Percentiles rank a stretch among this genome's conserved stretches.
These are phyloP conservation scores for Mallotus japonicus DNA, from an alignment of 441 rosid genomes.

Conservation along the genomic window DNA sequence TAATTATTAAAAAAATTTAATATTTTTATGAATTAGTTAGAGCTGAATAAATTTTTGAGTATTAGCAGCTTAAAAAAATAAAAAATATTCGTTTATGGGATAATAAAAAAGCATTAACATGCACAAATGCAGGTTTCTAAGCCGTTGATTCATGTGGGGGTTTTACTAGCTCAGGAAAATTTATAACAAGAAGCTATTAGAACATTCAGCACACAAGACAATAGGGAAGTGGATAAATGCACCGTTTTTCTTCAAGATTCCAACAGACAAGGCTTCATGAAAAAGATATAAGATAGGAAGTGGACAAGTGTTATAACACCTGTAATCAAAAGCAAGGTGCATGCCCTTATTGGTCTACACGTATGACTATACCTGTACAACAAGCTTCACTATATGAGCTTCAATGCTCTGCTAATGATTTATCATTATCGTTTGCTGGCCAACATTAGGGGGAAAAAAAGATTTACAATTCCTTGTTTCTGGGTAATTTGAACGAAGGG, in stretches of 20 bases:
- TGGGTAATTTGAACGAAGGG: not conserved
- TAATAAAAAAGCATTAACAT: too few species aligned
- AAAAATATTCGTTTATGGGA: too few species aligned
- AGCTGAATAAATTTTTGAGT: too few species aligned
- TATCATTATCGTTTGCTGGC: not conserved
- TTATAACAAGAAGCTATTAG: not conserved
- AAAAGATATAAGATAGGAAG: slow-evolving; percentile 7
- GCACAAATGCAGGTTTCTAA: too few species aligned
- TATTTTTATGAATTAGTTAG: too few species aligned
- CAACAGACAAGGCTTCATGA: not conserved
- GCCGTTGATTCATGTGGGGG: too few species aligned
- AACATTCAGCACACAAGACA: not conserved
- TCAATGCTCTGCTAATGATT: not conserved
- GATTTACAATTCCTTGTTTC: too few species aligned
- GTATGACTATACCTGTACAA: slow-evolving; percentile 22
- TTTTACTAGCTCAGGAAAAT: not conserved
- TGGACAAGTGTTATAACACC: slow-evolving; percentile 64
- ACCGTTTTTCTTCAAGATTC: slow-evolving; percentile 28
- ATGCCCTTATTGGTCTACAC: slow-evolving; percentile 31
- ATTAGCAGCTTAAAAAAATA: too few species aligned
- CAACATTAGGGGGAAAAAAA: not conserved
- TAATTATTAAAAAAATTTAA: too few species aligned
- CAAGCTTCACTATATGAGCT: slow-evolving; percentile 22
- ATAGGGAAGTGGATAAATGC: slow-evolving; percentile 2
- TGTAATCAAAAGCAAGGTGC: slow-evolving; percentile 35